Evolutionary conservation across 1,284 basidiomycete species (phyloP).

Genomic region (Ceratobasidium theobromae): DNA sequence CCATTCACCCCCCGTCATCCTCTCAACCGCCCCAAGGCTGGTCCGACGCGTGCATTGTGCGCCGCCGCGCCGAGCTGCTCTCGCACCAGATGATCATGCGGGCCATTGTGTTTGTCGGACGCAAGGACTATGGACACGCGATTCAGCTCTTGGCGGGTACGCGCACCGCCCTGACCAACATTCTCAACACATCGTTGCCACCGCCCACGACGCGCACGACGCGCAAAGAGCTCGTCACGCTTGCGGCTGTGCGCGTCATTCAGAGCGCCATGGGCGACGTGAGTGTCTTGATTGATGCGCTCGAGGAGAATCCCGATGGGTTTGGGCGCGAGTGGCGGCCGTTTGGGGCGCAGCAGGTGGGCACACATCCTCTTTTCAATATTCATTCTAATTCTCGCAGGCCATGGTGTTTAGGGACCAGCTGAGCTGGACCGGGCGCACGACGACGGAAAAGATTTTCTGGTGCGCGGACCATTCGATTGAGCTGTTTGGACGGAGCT

Average conservation of each 20-base stretch:
- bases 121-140: slow-evolving; percentile 84
- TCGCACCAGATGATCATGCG: slow-evolving; percentile 94
- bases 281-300: slow-evolving; percentile 77
- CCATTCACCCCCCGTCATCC: slow-evolving; percentile 62
- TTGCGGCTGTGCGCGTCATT: slow-evolving; percentile 72
- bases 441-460: slow-evolving; percentile 83
- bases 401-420: slow-evolving; percentile 92
- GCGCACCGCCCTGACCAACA: slow-evolving; percentile 78
- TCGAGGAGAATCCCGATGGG: slow-evolving; percentile 85
- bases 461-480: slow-evolving; percentile 86
- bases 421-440: slow-evolving; percentile 86
- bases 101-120: slow-evolving; percentile 82
- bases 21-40: slow-evolving; percentile 43
- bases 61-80: slow-evolving; percentile 90
- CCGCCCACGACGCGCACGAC: slow-evolving; percentile 53
- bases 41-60: slow-evolving; percentile 82
- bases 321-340: slow-evolving; percentile 89
- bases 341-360: slow-evolving; percentile 85
- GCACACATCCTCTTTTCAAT: not conserved
- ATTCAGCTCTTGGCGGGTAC: slow-evolving; percentile 87
- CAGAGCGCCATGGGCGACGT: slow-evolving; percentile 83
- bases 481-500: slow-evolving; percentile 75
- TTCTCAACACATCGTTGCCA: slow-evolving; percentile 63
- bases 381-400: slow-evolving; percentile 45
- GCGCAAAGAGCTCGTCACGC: slow-evolving; percentile 70